Evolutionary conservation across 805 yeast species (phyloP), one percentile per base, ranked within the genome.

Genomic region (Scheffersomyces spartinae): DNA sequence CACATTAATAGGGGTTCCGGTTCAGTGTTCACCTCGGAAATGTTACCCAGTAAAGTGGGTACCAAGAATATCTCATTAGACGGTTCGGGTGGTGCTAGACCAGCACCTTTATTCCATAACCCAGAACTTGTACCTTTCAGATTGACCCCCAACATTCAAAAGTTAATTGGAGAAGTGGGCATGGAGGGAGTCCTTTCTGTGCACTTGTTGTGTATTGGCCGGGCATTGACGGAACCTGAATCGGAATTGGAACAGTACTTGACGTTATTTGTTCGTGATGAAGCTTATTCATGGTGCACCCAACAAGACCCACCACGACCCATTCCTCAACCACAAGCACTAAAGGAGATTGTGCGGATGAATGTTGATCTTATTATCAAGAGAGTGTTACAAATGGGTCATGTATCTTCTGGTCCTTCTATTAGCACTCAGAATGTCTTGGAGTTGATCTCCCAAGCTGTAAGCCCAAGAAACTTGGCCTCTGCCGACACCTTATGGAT

Each of bases 81-180:
- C 37, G 63, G 62, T 4, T 57, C 67, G 5, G 61, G 51, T 24
- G 58, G 57, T 9, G 69, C 64, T 25, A 64, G 73, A 32, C 70
- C 72, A 2, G 69, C 79, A 0, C 99, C 99, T 14, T 64, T 88
- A 14, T 86, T 88, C 63, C 78, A 78, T 47, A 84, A 86, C 38
- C 72, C 85, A 9, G 99, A 91, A 47, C 73, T 85, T 35, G 96
- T 91, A 25, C 97, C 98, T 23, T 91, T 91, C 67, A 68, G 99
- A 45, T 64, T 91, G 43, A 88, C 98, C 5, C 98, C 99, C 12
- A 91, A 93, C 46, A 71, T 93, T 29, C 99, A 91, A 49, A 76
- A 78, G 36, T 63, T 91, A 44, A 84, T 91, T 58, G 97, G 98
- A 25, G 94, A 86, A 32, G 74, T 86, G n/a, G 83, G 85, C 4